These are phyloP conservation scores for Hemileccinum impolitum DNA, from an alignment of 768 basidiomycete genomes.

Conservation along the genomic window DNA sequence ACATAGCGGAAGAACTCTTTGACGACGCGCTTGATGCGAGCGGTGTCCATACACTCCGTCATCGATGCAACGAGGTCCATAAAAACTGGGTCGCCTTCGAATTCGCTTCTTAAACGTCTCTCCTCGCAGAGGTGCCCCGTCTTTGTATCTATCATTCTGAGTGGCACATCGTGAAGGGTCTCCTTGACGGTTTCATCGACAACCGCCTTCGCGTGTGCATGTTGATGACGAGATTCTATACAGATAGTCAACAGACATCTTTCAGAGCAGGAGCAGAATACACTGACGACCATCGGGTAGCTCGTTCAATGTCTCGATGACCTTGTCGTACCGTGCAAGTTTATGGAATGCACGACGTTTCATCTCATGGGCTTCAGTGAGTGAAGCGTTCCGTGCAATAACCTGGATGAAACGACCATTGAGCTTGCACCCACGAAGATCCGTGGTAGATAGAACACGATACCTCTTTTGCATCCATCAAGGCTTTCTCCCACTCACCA, in stretches of 20 bases:
- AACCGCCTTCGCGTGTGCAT: too few relatives aligned
- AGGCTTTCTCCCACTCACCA: slow-evolving; percentile 5
- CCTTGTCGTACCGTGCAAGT: not conserved
- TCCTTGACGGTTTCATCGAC: not conserved
- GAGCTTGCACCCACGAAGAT: not conserved
- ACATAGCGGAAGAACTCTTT: slow-evolving; percentile 8
- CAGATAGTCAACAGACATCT: too few relatives aligned
- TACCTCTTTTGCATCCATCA: slow-evolving; percentile 9
- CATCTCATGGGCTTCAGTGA: slow-evolving; percentile 2
- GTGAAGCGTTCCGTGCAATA: not conserved
- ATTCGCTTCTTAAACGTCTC: not conserved
- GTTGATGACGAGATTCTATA: too few relatives aligned
- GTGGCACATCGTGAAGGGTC: too few relatives aligned
- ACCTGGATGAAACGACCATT: not conserved
- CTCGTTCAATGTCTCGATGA: too few relatives aligned
- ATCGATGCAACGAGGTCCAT: not conserved
- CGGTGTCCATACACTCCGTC: not conserved
- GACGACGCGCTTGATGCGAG: slow-evolving; percentile 3
- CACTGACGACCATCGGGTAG: too few relatives aligned
- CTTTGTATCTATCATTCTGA: slow-evolving; percentile 7
- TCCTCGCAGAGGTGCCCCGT: slow-evolving; percentile 6
- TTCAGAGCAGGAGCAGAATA: too few relatives aligned
- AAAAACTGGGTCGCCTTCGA: slow-evolving; percentile 1
- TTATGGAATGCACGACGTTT: slow-evolving; percentile 1
- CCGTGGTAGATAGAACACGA: too few relatives aligned